Percentiles rank a stretch among this genome's conserved stretches.
phyloP scores from a whole-genome alignment of 306 rosid genomes.

The Citrullus amarus region DNA sequence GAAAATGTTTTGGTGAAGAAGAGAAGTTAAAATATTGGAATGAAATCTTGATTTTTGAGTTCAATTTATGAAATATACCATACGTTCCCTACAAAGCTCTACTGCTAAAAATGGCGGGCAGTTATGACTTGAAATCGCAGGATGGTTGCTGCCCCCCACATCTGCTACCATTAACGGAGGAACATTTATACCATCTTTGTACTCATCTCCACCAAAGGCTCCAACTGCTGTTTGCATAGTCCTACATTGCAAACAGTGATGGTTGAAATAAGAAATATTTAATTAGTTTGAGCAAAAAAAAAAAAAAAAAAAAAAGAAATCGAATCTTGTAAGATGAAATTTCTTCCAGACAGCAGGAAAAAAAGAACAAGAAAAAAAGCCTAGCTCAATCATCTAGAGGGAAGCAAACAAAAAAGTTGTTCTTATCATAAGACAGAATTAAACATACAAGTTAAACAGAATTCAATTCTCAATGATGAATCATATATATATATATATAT shows the following conservation, averaged over 20 bases:
- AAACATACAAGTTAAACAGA: not conserved
- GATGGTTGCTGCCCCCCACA: slow-evolving; percentile 44
- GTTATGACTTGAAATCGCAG: slow-evolving; percentile 53
- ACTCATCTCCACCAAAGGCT: slow-evolving; percentile 65
- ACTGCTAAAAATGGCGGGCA: slow-evolving; percentile 68
- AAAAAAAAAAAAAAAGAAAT: not conserved
- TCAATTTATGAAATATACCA: slow-evolving; percentile 34
- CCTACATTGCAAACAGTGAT: slow-evolving; percentile 25
- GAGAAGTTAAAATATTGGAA: not conserved
- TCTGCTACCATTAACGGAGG: slow-evolving; percentile 69
- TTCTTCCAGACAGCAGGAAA: not conserved
- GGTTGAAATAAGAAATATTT: not conserved
- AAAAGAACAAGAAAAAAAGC: no score
- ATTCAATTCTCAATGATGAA: not conserved
- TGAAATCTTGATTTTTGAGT: not conserved
- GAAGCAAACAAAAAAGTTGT: not conserved
- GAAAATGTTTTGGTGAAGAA: not conserved
- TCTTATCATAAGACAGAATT: not conserved
- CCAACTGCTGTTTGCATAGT: slow-evolving; percentile 98
- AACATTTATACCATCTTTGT: slow-evolving; percentile 34
- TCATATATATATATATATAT: not conserved
- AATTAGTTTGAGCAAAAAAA: not conserved
- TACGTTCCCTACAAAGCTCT: slow-evolving; percentile 79
- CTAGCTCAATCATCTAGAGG: not conserved
- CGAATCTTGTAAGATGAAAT: not conserved